Percentiles rank a stretch among this genome's conserved stretches.
These are phyloP conservation scores for Syzygium syzygioides DNA, from an alignment of 441 rosid species.

Conservation along the genomic window DNA sequence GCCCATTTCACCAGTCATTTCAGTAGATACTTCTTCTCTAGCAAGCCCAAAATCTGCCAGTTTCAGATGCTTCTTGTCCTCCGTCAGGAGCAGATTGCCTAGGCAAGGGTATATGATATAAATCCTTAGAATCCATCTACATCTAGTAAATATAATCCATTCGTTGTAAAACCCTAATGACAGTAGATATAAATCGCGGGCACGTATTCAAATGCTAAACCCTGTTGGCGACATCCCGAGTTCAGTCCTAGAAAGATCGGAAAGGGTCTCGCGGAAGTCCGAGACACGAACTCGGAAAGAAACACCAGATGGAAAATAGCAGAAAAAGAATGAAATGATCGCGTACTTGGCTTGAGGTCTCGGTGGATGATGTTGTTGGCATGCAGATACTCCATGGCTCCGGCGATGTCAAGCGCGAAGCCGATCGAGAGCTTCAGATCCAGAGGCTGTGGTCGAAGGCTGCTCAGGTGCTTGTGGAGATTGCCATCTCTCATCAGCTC, in stretches of 20 bases:
- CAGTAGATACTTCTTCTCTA: constrained; percentile 30
- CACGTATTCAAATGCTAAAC: neutral
- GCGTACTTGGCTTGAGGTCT: constrained; percentile 66
- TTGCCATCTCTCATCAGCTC: constrained; percentile 48
- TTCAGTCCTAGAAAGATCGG: neutral
- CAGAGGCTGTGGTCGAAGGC: constrained; percentile 31
- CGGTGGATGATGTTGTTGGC: constrained; percentile 67
- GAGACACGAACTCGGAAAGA: neutral
- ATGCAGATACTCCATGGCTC: constrained; percentile 68
- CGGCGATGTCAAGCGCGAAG: constrained; percentile 53
- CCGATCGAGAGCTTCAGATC: constrained; percentile 30
- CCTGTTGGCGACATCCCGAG: neutral
- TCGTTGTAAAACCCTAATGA: neutral
- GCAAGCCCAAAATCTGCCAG: constrained; percentile 62
- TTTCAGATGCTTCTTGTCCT: constrained; percentile 35
- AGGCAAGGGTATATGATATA: neutral
- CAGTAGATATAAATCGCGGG: neutral
- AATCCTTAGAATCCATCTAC: neutral
- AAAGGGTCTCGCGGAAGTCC: neutral
- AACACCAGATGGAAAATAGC: neutral
- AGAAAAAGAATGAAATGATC: neutral
- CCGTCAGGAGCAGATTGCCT: constrained; percentile 57
- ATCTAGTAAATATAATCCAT: neutral
- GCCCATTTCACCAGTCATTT: constrained; percentile 66
- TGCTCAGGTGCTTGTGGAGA: constrained; percentile 42